A percentile compares a stretch with the other conserved stretches of the same genome.
These are phyloP conservation scores for Uronychia binucleata DNA, from an alignment of 73 alveolate species.

Conservation along the genomic window DNA sequence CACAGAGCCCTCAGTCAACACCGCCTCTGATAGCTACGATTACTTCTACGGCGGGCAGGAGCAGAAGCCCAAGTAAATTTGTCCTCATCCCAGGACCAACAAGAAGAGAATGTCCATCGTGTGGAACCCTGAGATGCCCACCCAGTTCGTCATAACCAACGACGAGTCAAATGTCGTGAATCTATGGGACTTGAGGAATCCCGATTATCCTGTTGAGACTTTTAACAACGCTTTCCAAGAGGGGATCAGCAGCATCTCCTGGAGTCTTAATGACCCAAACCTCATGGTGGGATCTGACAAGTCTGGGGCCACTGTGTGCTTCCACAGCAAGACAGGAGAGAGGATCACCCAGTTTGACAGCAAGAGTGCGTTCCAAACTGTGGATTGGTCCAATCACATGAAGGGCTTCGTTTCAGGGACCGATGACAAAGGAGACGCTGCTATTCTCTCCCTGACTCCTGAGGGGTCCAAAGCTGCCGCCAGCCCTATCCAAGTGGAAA, in stretches of 20 bases:
- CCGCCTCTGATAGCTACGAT: constrained; percentile 1
- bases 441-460: constrained; percentile 19
- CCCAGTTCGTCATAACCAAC: constrained; percentile 79
- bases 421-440: constrained; percentile 42
- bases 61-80: constrained; percentile 40
- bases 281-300: constrained; percentile 73
- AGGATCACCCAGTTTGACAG: constrained; percentile 47
- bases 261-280: constrained; percentile 86
- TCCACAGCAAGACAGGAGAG: constrained; percentile 76
- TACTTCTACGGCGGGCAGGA: constrained; percentile 40
- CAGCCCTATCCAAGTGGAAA: constrained; percentile 9
- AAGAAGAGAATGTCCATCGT: constrained; percentile 58
- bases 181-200: constrained; percentile 90
- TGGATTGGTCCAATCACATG: constrained; percentile 36
- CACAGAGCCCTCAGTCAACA: constrained; percentile 51
- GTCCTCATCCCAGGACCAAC: constrained; percentile 7
- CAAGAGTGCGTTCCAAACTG: constrained; percentile 5
- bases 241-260: constrained; percentile 73
- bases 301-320: constrained; percentile 61
- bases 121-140: constrained; percentile 91
- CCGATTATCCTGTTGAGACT: constrained; percentile 79
- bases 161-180: constrained; percentile 71
- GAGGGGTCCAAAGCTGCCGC: constrained; percentile 27
- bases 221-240: constrained; percentile 62
- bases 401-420: constrained; percentile 38